Base-by-base conservation (phyloP, 2,329 filamentous ascomycete species). In the Beauveria asiatica region DNA sequence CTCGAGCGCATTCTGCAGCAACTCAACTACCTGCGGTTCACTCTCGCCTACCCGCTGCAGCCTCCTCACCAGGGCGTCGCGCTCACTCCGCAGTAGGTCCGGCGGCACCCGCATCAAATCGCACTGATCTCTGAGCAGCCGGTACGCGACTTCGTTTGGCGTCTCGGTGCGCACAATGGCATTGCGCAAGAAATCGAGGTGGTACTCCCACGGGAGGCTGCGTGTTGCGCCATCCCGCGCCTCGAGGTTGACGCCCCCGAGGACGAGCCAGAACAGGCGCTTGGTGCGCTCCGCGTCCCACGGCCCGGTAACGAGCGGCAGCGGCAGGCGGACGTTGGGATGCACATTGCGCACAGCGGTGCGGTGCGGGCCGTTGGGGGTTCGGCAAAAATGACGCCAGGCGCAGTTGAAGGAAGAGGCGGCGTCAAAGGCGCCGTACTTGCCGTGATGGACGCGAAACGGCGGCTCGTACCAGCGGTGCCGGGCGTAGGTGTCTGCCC, bases 211-310 rank as follows among this genome's bases (percentile, higher is more conserved):
- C 1, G 74, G 64, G 2, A 58, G 33, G 44, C 37, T 41, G 17
- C 56, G 56, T 60, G 62, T n/a, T 33, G 25, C 13, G 51, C 68
- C 60, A 71, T 68, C 41, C 60, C 57, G 23, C 70, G 64, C 1
- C 21, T 69, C 67, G 9, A 73, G 48, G 5, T 64, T 65, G 56
- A 73, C 68, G 16, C 77, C 76, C 6, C 70, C 74, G 41, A 75
- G 72, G 10, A 72, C 67, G 21, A 80, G 69, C 78, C 78, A 80
- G 65, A 79, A 78, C 5, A 80, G 68, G 30, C 76, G 76, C 44
- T 73, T 71, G 25, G 70, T 66, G 46, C 70, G 66, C 42, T 73
- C 71, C 4, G 74, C 73, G 25, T 73, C 66, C 75, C 75, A 78
- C 0, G 77, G 76, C 0, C 77, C 76, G 0, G 70, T 72, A 37